Evolutionary conservation across 2,329 filamentous ascomycete genomes (phyloP).

Genomic region (Colletotrichum lupini): DNA sequence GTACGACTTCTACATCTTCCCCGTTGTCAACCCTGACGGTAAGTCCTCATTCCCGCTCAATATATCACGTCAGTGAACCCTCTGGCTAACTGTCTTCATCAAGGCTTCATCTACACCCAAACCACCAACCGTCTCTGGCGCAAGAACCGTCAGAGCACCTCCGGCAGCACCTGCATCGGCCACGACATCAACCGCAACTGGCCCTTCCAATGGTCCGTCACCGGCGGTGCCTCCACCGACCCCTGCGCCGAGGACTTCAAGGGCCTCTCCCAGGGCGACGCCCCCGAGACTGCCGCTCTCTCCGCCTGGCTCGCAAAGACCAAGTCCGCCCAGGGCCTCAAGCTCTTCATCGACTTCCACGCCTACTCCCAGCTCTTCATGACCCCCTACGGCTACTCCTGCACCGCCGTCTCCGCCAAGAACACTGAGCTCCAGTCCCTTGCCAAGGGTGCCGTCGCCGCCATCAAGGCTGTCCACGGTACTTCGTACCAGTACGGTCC

Average conservation of each 20-base stretch:
- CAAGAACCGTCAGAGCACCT: slow-evolving; percentile 57
- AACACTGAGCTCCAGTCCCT: slow-evolving; percentile 60
- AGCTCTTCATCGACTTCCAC: slow-evolving; percentile 70
- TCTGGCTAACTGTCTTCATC: neutral
- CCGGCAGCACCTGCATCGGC: slow-evolving; percentile 50
- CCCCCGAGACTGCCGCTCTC: slow-evolving; percentile 58
- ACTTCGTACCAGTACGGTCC: slow-evolving; percentile 57
- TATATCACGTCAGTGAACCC: neutral
- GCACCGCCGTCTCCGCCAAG: slow-evolving; percentile 57
- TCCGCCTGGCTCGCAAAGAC: slow-evolving; percentile 40
- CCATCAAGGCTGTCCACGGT: slow-evolving; percentile 58
- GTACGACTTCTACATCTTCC: slow-evolving; percentile 70
- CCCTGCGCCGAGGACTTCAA: slow-evolving; percentile 56
- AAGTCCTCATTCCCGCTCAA: slow-evolving; percentile 8
- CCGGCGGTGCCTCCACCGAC: slow-evolving; percentile 54
- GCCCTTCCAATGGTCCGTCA: slow-evolving; percentile 58
- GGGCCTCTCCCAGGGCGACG: slow-evolving; percentile 49
- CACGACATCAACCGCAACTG: slow-evolving; percentile 64
- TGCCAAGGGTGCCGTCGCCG: slow-evolving; percentile 58
- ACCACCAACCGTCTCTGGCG: slow-evolving; percentile 64
- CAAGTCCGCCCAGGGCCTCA: slow-evolving; percentile 53
- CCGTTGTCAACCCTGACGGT: slow-evolving; percentile 65
- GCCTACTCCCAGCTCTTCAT: slow-evolving; percentile 65
- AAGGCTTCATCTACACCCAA: slow-evolving; percentile 64
- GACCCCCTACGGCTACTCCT: slow-evolving; percentile 69